Evolutionary conservation across 2,329 filamentous ascomycete genomes (phyloP), one percentile per base, ranked within the genome.

Genomic region (Septoria petroselini): DNA sequence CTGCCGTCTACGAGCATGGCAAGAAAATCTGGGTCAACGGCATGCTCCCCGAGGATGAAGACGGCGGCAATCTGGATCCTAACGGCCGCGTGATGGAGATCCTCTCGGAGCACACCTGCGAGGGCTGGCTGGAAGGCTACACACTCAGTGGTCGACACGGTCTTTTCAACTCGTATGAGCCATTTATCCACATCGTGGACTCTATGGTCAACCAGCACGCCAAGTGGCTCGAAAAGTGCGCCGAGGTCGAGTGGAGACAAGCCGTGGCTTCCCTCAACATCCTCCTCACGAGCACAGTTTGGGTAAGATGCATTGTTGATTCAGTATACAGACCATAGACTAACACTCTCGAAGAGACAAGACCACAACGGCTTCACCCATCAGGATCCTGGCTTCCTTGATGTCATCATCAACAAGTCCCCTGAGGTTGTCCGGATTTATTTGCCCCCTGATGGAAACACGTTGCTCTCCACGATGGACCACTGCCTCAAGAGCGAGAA

Each of bases 131-230:
- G 12, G 86, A 91, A 71, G 86, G 86, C 2, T 91, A 90, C 65
- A 70, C 88, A 34, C 75, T 91, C 2, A 87, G 81, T 47, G 86
- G 86, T 21, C 79, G 86, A 4, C 86, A 90, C 58, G 86, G 86
- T 9, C 66, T 91, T 52, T 77, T 91, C 52, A 90, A 89, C 76
- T 86, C 82, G 65, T 91, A 91, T 70, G 86, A 91, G 68, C 85
- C 86, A 0, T 91, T 91, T 65, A 86, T 90, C 52, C 85, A 90
- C 64, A 81, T 91, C 61, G 88, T 91, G 61, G 85, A 90, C 68
- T 88, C 84, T 1, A 91, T 91, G 86, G 86, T 91, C 53, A 89
- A 88, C 67, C 86, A 88, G 72, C 86, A 91, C 71, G 88, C 85
- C 74, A 91, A 91, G 68, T 90, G 86, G 86, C 78, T 90, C 42